Base-by-base conservation (phyloP, 805 yeast genomes). In the Candida pseudofarinosa region DNA sequence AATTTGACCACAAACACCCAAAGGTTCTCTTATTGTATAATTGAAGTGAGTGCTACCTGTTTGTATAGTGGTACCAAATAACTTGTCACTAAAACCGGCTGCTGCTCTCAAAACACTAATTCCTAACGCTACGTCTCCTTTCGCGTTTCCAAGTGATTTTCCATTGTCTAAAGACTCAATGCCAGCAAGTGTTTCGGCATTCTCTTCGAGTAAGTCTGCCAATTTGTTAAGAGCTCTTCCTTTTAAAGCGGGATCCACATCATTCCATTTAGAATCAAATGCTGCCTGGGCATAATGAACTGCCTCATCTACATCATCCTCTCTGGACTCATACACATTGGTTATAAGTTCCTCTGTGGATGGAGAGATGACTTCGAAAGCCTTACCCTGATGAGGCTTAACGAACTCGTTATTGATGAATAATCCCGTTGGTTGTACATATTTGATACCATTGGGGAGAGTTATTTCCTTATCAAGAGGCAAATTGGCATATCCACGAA, bases 31-130 rank as follows among this genome's bases (percentile, higher is more conserved):
- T 74, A 77, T 56, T 35, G 64, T 60, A 50, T 48, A 59, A 31
- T 50, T 51, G 39, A 78, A 70, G 59, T 80, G 81, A 34, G 75
- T 69, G 34, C 69, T 66, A 33, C 76, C 80, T 7, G 81, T 77
- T 53, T 83, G 83, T 47, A 83, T 73, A 13, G 84, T 74, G 45
- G 76, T 70, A 14, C 95, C 95, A 43, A 67, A 68, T 42, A 80
- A 69, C 64, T 82, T 79, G 62, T 84, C 87, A 40, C 88, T 85
- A 76, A 81, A 79, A 18, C 93, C 91, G 35, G 88, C 88, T 55
- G 78, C 77, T 58, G 81, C 83, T 52, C 77, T 76, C 64, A 81
- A 70, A 31, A 77, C 76, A 47, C 69, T 76, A 32, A 78, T 73
- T 33, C 79, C 67, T 45, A 77, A 81, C 15, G 69, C 71, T 34